Evolutionary conservation across 805 yeast genomes (phyloP).

Genomic region (Lachancea sp.): DNA sequence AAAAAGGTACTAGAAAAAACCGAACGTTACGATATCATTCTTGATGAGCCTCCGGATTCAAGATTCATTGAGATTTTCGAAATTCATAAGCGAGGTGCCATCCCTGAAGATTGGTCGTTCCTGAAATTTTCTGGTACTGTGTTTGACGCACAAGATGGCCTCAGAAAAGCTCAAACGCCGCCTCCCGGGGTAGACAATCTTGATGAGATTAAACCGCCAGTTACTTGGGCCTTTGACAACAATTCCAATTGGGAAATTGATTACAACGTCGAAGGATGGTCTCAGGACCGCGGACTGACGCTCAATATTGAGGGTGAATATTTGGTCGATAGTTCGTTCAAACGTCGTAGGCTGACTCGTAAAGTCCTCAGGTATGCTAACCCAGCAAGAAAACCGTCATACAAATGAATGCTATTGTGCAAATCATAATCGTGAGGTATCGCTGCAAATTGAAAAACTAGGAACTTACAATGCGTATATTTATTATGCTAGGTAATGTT

Average conservation of each 20-base stretch:
- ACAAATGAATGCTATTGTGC: neutral
- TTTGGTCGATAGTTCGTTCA: constrained; percentile 41
- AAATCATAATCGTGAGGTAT: neutral
- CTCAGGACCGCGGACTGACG: constrained; percentile 38
- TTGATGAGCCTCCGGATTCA: constrained; percentile 60
- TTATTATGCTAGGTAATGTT: neutral
- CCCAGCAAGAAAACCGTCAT: constrained; percentile 32
- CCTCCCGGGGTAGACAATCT: constrained; percentile 61
- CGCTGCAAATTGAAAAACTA: neutral
- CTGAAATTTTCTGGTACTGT: constrained; percentile 49
- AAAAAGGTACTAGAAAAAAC: constrained; percentile 29
- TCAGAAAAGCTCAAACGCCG: constrained; percentile 41
- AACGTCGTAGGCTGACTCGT: constrained; percentile 52
- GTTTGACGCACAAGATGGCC: constrained; percentile 46
- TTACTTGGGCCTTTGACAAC: constrained; percentile 63
- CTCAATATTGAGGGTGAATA: constrained; percentile 43
- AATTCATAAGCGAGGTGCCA: constrained; percentile 57
- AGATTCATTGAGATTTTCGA: constrained; percentile 72
- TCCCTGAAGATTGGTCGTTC: constrained; percentile 56
- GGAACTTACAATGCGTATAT: neutral
- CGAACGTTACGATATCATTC: constrained; percentile 42
- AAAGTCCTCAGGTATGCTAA: constrained; percentile 44
- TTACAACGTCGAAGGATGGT: constrained; percentile 45
- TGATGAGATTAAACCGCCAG: constrained; percentile 57
- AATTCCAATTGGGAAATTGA: constrained; percentile 65